phyloP scores from a whole-genome alignment of 1,284 basidiomycete species.

The Thecaphora thlaspeos region DNA sequence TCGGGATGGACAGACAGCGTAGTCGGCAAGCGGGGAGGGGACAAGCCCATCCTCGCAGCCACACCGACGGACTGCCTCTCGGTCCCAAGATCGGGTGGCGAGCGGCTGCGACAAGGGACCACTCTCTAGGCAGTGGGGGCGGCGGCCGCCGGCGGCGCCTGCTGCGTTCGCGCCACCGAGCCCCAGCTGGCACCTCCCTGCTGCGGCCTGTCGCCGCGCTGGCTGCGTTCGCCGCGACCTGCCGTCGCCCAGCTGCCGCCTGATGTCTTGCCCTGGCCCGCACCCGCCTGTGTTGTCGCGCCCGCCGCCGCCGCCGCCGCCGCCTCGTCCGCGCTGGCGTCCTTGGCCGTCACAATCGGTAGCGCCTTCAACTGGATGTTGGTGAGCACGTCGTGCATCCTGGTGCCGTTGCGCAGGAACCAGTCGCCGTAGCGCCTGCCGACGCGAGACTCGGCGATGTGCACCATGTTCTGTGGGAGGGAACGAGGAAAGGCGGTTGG shows the following conservation, averaged over 20 bases:
- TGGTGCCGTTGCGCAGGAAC: slow-evolving; percentile 72
- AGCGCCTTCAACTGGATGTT: slow-evolving; percentile 45
- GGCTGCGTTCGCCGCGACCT: neutral
- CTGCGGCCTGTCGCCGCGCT: too few species aligned
- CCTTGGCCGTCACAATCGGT: slow-evolving; percentile 21
- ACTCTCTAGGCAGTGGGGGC: too few species aligned
- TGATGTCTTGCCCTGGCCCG: neutral
- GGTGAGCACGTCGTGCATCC: slow-evolving; percentile 46
- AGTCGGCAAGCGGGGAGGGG: too few species aligned
- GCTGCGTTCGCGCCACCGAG: too few species aligned
- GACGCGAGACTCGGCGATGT: slow-evolving; percentile 89
- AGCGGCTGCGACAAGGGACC: too few species aligned
- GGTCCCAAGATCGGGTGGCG: too few species aligned
- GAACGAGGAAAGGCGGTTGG: slow-evolving; percentile 3
- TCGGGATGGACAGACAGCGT: too few species aligned
- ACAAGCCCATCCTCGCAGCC: too few species aligned
- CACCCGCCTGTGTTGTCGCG: neutral
- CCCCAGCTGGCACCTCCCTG: too few species aligned
- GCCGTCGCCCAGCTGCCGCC: neutral
- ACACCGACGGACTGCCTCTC: too few species aligned
- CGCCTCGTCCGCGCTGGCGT: neutral
- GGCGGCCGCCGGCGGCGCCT: too few species aligned
- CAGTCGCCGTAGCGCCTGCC: slow-evolving; percentile 89
- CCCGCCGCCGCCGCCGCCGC: neutral
- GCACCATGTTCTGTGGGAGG: slow-evolving; percentile 76